phyloP scores from a whole-genome alignment of 1,139 yeast species.

The Candida dubliniensis region DNA sequence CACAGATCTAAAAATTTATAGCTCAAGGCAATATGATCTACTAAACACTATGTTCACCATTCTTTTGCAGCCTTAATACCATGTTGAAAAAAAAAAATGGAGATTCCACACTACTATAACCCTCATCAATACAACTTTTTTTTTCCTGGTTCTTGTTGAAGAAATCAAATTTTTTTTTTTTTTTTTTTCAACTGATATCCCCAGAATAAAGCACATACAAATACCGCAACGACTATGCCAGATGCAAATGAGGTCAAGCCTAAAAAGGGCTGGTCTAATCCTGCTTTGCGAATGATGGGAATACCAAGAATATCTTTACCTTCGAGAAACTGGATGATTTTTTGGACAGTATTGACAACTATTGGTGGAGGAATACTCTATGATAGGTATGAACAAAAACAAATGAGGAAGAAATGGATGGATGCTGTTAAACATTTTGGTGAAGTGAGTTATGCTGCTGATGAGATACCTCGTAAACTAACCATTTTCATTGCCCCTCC shows the following conservation, averaged over 20 bases:
- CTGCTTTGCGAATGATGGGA: slow-evolving; percentile 88
- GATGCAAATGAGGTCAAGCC: slow-evolving; percentile 8
- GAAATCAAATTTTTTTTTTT: too few species aligned
- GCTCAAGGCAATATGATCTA: too few species aligned
- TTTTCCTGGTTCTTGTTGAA: too few species aligned
- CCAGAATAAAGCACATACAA: too few species aligned
- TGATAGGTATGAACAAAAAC: slow-evolving; percentile 73
- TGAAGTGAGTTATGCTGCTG: slow-evolving; percentile 31
- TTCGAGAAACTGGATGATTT: slow-evolving; percentile 89
- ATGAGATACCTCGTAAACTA: slow-evolving; percentile 67
- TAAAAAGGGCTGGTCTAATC: slow-evolving; percentile 68
- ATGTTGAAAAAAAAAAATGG: too few species aligned
- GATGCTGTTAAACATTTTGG: slow-evolving; percentile 55
- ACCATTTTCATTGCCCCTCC: slow-evolving; percentile 92
- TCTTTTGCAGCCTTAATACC: too few species aligned
- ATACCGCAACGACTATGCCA: neutral
- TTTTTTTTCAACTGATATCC: too few species aligned
- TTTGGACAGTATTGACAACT: slow-evolving; percentile 70
- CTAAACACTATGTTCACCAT: too few species aligned
- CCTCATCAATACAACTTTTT: too few species aligned
- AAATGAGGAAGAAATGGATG: slow-evolving; percentile 68
- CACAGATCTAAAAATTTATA: too few species aligned
- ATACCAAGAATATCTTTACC: slow-evolving; percentile 77
- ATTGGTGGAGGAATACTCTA: slow-evolving; percentile 73
- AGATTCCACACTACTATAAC: too few species aligned